Evolutionary conservation across 2,329 filamentous ascomycete species (phyloP).

Genomic region (Cytospora piceicola): DNA sequence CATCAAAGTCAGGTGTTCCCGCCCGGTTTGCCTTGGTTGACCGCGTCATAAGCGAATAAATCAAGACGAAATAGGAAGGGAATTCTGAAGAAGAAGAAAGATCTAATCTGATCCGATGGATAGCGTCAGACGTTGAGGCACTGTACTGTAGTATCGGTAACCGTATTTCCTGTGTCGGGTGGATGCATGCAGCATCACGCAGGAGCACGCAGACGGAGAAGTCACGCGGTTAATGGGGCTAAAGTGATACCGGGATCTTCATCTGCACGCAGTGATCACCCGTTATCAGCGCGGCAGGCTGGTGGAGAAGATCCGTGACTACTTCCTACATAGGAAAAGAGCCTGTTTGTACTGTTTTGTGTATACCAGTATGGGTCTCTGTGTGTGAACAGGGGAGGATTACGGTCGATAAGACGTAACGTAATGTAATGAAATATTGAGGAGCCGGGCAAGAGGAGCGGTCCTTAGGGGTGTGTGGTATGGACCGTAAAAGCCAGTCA

Average conservation of each 20-base stretch:
- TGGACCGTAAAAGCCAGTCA: not conserved
- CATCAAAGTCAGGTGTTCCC: slow-evolving; percentile 19
- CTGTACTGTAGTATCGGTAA: not conserved
- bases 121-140: slow-evolving; percentile 17
- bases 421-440: slow-evolving; percentile 9
- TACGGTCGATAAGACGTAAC: slow-evolving; percentile 16
- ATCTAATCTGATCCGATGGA: slow-evolving; percentile 31
- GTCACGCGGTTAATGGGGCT: slow-evolving; percentile 1
- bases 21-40: slow-evolving; percentile 7
- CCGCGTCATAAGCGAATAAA: slow-evolving; percentile 24
- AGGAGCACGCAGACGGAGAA: not conserved
- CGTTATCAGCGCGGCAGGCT: not conserved
- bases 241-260: not conserved
- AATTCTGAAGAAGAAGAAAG: not conserved
- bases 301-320: not conserved
- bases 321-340: not conserved
- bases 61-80: slow-evolving; percentile 11
- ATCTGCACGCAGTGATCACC: not conserved
- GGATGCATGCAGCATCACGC: slow-evolving; percentile 22
- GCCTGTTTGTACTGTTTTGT: not conserved
- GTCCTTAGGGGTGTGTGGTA: slow-evolving; percentile 1
- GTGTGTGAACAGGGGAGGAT: not conserved
- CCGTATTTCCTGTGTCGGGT: not conserved
- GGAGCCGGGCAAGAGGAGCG: not conserved
- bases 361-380: not conserved